A percentile compares a stretch with the other conserved stretches of the same genome.
Evolutionary conservation across 75 land plant genomes (phyloP).

Genomic region (Cryptomeria japonica): DNA sequence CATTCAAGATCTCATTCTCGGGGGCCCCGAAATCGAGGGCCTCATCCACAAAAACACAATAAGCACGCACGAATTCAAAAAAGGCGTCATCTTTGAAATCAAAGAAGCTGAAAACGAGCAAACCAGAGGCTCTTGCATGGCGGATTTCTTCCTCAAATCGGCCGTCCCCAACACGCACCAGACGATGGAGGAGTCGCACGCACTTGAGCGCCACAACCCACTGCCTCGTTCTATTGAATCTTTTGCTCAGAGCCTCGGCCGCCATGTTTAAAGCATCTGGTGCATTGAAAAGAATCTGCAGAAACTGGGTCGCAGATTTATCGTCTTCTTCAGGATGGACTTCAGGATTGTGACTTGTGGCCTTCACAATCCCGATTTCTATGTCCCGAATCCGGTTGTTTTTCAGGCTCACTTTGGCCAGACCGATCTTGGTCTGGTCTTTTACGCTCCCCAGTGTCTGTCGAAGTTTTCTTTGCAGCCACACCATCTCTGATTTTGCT

Average conservation of each 20-base stretch:
- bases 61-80: conserved; percentile 45
- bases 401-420: too few species aligned
- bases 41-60: conserved; percentile 44
- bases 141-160: conserved; percentile 32
- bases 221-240: conserved; percentile 37
- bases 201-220: conserved; percentile 67
- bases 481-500: too few species aligned
- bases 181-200: conserved; percentile 53
- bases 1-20: background rate
- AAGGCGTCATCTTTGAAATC: conserved; percentile 38
- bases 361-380: too few species aligned
- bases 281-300: conserved; percentile 36
- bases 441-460: too few species aligned
- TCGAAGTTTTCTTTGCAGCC: too few species aligned
- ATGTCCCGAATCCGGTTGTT: too few species aligned
- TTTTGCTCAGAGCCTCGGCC: conserved; percentile 27
- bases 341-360: too few species aligned
- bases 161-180: conserved; percentile 34
- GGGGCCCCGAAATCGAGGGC: conserved; percentile 32
- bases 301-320: background rate
- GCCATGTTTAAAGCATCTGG: conserved; percentile 35
- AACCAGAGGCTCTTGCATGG: conserved; percentile 23
- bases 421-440: too few species aligned
- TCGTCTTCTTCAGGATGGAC: too few species aligned
- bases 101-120: conserved; percentile 33